phyloP scores from a whole-genome alignment of 2,329 filamentous ascomycete species.

The Botryotinia calthae region DNA sequence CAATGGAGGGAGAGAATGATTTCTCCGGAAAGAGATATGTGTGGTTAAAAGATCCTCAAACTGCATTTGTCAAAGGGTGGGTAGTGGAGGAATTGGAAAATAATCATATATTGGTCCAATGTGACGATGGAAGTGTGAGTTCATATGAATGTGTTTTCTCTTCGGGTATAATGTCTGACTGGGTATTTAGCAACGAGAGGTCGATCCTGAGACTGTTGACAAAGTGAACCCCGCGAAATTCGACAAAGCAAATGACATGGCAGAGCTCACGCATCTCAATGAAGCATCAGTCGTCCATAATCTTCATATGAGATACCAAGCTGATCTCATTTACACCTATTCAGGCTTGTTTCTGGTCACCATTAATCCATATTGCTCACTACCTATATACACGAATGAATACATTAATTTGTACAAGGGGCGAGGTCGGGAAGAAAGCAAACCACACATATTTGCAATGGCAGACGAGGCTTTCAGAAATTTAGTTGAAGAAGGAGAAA shows the following conservation, averaged over 20 bases:
- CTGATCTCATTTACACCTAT: constrained; percentile 97
- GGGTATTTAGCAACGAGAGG: constrained; percentile 71
- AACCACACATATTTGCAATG: constrained; percentile 97
- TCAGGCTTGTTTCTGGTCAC: constrained; percentile 96
- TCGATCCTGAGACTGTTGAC: constrained; percentile 84
- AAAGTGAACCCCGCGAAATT: constrained; percentile 99
- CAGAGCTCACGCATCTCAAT: constrained; percentile 95
- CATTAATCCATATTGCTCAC: constrained; percentile 90
- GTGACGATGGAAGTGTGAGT: constrained; percentile 84
- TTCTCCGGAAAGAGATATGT: constrained; percentile 98
- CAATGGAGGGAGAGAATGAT: constrained; percentile 96
- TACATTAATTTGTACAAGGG: constrained; percentile 99
- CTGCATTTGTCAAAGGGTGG: constrained; percentile 89
- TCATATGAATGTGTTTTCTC: not conserved
- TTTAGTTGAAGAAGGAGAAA: constrained; percentile 88
- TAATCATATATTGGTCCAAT: constrained; percentile 78
- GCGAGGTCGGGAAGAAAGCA: constrained; percentile 84
- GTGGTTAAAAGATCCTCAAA: constrained; percentile 85
- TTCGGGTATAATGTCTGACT: constrained; percentile 23
- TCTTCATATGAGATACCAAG: constrained; percentile 88
- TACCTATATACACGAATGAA: constrained; percentile 94
- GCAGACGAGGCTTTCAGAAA: constrained; percentile 96
- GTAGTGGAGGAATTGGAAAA: constrained; percentile 76
- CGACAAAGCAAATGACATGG: constrained; percentile 99
- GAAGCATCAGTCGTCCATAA: constrained; percentile 98